Percentiles rank a stretch among this genome's conserved stretches.
phyloP scores from a whole-genome alignment of 345 rosid species.

The Populus davidiana region DNA sequence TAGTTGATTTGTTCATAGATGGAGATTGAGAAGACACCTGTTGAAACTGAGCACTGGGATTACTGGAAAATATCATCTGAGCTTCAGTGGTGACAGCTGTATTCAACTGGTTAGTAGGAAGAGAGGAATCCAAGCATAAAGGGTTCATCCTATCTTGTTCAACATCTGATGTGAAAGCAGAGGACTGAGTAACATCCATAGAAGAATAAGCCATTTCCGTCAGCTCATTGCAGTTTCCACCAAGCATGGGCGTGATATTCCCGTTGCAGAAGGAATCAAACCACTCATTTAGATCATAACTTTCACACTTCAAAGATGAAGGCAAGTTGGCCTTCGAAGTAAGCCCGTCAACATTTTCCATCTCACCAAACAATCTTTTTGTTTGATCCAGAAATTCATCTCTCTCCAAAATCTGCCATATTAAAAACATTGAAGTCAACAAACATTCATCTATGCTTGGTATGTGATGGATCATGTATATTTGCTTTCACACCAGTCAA shows the following conservation, averaged over 20 bases:
- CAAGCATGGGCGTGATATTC: constrained; percentile 36
- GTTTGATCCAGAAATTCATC: constrained; percentile 53
- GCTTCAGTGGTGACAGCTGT: constrained; percentile 7
- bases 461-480: background rate
- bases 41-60: constrained; percentile 11
- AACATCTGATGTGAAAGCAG: constrained; percentile 12
- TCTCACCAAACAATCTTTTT: constrained; percentile 38
- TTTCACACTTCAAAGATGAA: constrained; percentile 39
- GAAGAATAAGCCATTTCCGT: constrained; percentile 34
- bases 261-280: constrained; percentile 53
- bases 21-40: constrained; percentile 8
- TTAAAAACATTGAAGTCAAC: constrained; percentile 3
- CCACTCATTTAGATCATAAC: constrained; percentile 45
- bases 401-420: constrained; percentile 61
- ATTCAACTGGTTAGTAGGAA: background rate
- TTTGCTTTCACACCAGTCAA: background rate
- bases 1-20: constrained; percentile 16
- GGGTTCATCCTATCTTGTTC: constrained; percentile 18
- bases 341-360: constrained; percentile 25
- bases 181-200: constrained; percentile 21
- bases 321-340: constrained; percentile 19
- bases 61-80: constrained; percentile 7
- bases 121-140: constrained; percentile 15
- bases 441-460: constrained; percentile 2
- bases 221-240: constrained; percentile 42